Base-by-base conservation (phyloP, 2,329 filamentous ascomycete genomes). In the Apiospora pterosperma region DNA sequence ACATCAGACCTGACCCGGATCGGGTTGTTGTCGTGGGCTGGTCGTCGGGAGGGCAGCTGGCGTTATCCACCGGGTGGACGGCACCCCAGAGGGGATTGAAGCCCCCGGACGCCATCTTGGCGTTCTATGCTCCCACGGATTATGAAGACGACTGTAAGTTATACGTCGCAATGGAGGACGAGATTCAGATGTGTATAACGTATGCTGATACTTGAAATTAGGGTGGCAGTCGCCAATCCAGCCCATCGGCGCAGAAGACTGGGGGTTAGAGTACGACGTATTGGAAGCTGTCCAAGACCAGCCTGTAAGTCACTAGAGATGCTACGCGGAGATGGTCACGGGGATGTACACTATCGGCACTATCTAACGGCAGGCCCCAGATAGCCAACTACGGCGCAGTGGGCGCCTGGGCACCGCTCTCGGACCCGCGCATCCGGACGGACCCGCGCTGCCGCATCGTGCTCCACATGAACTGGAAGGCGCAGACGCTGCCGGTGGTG, bases 41-140 rank as follows among this genome's bases (percentile, higher is more conserved):
- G 82, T 85, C 82, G 0, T 76, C 78, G 0, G 83, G 82, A 0
- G 84, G 81, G 0, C 72, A 75, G 3, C 72, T 85, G 0, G 83
- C 82, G 1, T 76, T 84, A 75, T 73, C 78, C 0, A 67, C 81
- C 0, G 79, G 66, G 0, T 84, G 74, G 72, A 83, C 79, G 0
- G 65, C 76, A 0, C 41, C 61, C 0, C 23, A 64, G 12, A 28
- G 59, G 0, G 76, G 75, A 0, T 31, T 84, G 0, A 38, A 11
- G 5, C 73, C 81, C 0, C 83, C 83, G 0, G 67, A 76, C 0
- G 82, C 79, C 0, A 76, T 82, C 2, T 69, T 85, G 0, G 74
- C 73, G 0, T 83, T 85, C 62, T 85, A 85, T 63, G 70, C 72
- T 11, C 82, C 74, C 1, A 67, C 63, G 2, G 65, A 72, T 48